These are phyloP conservation scores for Ustilago sp. DNA, from an alignment of 1,284 basidiomycete genomes.

Conservation along the genomic window DNA sequence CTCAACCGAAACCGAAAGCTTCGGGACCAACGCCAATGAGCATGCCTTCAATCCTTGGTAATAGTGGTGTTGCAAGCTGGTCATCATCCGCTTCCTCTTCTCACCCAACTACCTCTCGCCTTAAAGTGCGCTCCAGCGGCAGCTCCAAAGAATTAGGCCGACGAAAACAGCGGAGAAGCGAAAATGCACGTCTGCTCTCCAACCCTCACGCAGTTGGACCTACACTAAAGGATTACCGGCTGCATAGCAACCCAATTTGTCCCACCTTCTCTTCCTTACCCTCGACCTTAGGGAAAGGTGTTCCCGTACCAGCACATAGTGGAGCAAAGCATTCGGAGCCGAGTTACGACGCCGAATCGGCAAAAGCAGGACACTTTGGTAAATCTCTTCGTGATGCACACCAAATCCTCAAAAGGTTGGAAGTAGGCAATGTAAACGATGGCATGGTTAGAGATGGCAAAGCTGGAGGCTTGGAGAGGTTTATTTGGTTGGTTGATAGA, in stretches of 20 bases:
- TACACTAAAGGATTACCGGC: slow-evolving; percentile 44
- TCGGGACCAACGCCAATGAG: slow-evolving; percentile 40
- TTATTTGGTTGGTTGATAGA: slow-evolving; percentile 47
- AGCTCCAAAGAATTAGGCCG: slow-evolving; percentile 24
- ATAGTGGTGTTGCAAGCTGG: slow-evolving; percentile 13
- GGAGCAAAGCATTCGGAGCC: slow-evolving; percentile 23
- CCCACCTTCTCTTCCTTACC: slow-evolving; percentile 43
- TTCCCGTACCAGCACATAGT: slow-evolving; percentile 20
- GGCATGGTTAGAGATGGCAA: slow-evolving; percentile 18
- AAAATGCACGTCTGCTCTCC: slow-evolving; percentile 52
- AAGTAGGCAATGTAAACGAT: slow-evolving; percentile 29
- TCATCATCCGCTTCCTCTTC: slow-evolving; percentile 22
- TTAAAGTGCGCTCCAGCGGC: background rate
- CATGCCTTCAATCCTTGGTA: slow-evolving; percentile 50
- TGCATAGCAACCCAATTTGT: slow-evolving; percentile 49
- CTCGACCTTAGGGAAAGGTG: slow-evolving; percentile 1
- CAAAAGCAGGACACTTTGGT: slow-evolving; percentile 55
- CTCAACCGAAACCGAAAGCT: background rate
- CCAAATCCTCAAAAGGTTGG: slow-evolving; percentile 39
- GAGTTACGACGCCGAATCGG: slow-evolving; percentile 26
- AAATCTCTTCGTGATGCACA: slow-evolving; percentile 57
- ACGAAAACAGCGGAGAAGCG: slow-evolving; percentile 45
- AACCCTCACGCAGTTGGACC: slow-evolving; percentile 58
- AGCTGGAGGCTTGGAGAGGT: slow-evolving; percentile 43
- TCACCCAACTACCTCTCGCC: slow-evolving; percentile 17